phyloP scores from a whole-genome alignment of 257 asterid species.

The Solanum rostratum region DNA sequence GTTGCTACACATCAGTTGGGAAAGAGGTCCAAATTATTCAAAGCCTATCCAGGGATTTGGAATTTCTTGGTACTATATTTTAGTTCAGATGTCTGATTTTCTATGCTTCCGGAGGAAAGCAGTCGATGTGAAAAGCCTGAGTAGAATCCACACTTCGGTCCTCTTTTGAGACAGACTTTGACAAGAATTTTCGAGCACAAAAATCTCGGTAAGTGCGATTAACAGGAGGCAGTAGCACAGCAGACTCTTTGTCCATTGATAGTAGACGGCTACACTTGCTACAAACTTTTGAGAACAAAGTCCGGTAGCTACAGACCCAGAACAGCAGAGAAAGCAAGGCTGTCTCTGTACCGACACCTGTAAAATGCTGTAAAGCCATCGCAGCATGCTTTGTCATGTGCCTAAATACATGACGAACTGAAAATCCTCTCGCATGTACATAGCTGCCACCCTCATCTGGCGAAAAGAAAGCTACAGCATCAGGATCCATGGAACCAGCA shows the following conservation, averaged over 20 bases:
- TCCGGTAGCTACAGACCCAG: slow-evolving; percentile 82
- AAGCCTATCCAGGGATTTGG: background rate
- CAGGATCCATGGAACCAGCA: slow-evolving; percentile 82
- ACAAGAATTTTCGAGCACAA: slow-evolving; percentile 15
- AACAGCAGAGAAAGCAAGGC: slow-evolving; percentile 45
- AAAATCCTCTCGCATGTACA: slow-evolving; percentile 64
- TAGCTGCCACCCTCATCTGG: slow-evolving; percentile 98
- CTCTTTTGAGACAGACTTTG: slow-evolving; percentile 19
- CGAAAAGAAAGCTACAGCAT: slow-evolving; percentile 80
- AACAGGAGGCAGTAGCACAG: slow-evolving; percentile 68
- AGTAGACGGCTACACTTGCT: slow-evolving; percentile 79
- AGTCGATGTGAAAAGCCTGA: slow-evolving; percentile 56
- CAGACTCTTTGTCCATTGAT: slow-evolving; percentile 71
- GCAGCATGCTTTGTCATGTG: slow-evolving; percentile 85
- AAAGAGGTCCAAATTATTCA: background rate
- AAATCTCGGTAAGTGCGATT: slow-evolving; percentile 46
- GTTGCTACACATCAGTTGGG: background rate
- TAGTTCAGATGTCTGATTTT: background rate
- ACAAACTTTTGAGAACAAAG: slow-evolving; percentile 65
- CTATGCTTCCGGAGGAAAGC: slow-evolving; percentile 50
- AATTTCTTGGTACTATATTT: background rate
- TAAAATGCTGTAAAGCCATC: slow-evolving; percentile 77
- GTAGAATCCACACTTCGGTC: slow-evolving; percentile 20
- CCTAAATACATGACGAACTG: slow-evolving; percentile 60
- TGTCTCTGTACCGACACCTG: slow-evolving; percentile 33